Base-by-base conservation (phyloP, 768 basidiomycete genomes). In the Podaxis pistillaris region DNA sequence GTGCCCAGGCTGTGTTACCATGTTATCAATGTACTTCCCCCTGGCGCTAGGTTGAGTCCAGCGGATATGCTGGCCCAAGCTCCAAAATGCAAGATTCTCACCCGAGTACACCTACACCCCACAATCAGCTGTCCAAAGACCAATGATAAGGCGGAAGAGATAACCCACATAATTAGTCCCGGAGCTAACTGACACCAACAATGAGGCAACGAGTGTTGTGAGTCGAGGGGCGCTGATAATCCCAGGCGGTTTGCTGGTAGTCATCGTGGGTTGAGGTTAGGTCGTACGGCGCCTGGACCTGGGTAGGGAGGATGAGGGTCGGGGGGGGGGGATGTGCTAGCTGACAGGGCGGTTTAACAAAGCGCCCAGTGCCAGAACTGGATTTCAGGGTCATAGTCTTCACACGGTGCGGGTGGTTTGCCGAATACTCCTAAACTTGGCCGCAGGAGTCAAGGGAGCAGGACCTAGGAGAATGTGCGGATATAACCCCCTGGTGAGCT, bases 131-230 rank as follows among this genome's bases (percentile, higher is more conserved):
- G 38, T 66, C 56, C 46, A 61, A 26, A 51, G 13, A 53, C 28
- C 12, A 30, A 53, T 7, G 36, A 17, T 19, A 17, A 19, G 8
- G 44, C 19, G 15, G 19, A 7, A 22, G 19, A 46, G n/a, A 19
- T 19, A 8, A 78, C 88, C 60, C 70, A 91, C 90, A 79, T 91
- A 91, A 67, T 89, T 89, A 7, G 90, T 90, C 26, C 90, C 90
- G 47, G 87, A 86, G 64, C 84, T 73, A 37, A 90, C 72, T 0
- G 87, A 78, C 5, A 88, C 86, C 33, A 87, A 65, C 44, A 89
- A 67, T n/a, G 86, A 86, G 24, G 80, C 79, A 40, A 86, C 49
- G 19, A 91, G 76, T 0, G 81, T 83, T 19, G 78, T 77, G 19
- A 82, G 69, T 28, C 85, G 76, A 17, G 78, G 75, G 33, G 68